phyloP scores from a whole-genome alignment of 805 yeast species.

The Torulaspora indica region DNA sequence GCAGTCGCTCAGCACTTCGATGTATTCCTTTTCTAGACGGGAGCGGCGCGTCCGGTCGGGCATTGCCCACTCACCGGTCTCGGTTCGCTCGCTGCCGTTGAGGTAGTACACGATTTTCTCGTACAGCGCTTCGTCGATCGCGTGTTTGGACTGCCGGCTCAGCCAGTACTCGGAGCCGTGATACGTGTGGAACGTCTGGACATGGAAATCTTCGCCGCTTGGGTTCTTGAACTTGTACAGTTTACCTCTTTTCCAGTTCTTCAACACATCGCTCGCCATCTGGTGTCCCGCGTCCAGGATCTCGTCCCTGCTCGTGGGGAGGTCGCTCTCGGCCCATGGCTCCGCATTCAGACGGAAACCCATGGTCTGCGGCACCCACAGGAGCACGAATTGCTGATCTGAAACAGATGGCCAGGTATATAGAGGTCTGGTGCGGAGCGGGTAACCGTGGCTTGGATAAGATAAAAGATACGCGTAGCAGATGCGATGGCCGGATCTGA shows the following conservation, averaged over 20 bases:
- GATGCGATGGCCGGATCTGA: neutral
- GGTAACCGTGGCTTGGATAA: neutral
- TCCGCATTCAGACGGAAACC: slow-evolving; percentile 3
- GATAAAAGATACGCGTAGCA: neutral
- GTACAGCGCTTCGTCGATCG: slow-evolving; percentile 17
- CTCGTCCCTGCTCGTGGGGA: slow-evolving; percentile 16
- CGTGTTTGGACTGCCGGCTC: slow-evolving; percentile 32
- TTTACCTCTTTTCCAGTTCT: slow-evolving; percentile 35
- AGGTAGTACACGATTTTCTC: slow-evolving; percentile 28
- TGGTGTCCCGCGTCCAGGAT: slow-evolving; percentile 23
- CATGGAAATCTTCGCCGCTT: slow-evolving; percentile 27
- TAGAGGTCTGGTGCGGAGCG: neutral
- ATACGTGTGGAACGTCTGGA: slow-evolving; percentile 33
- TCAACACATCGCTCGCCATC: slow-evolving; percentile 23
- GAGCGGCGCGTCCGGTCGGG: slow-evolving; percentile 33
- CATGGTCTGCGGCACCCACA: slow-evolving; percentile 1
- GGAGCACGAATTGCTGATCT: neutral
- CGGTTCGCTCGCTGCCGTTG: slow-evolving; percentile 27
- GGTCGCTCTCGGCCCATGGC: slow-evolving; percentile 12
- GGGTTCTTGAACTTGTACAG: slow-evolving; percentile 28
- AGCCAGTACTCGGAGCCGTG: slow-evolving; percentile 36
- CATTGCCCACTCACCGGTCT: slow-evolving; percentile 19
- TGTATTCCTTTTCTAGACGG: slow-evolving; percentile 35
- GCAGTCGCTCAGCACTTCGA: slow-evolving; percentile 32
- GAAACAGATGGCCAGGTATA: neutral